A percentile compares a stretch with the other conserved stretches of the same genome.
Evolutionary conservation across 1,284 basidiomycete species (phyloP).

Genomic region (Mrakiaceae sp.): DNA sequence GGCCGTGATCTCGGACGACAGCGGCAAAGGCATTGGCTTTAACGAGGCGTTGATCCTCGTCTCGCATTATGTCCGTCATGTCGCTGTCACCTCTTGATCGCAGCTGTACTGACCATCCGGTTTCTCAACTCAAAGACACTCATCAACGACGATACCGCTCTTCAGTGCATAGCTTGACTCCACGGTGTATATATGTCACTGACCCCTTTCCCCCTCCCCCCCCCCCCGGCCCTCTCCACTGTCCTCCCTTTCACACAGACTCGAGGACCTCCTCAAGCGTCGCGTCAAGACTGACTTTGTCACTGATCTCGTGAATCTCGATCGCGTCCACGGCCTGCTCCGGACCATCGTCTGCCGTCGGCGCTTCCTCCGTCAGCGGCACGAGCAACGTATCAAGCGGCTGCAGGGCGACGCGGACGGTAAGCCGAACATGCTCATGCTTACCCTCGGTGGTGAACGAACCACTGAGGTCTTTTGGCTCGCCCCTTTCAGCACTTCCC

Average conservation of each 20-base stretch:
- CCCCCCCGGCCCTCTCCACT: too few relatives aligned
- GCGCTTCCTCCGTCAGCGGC: conserved; percentile 42
- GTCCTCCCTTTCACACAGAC: conserved; percentile 36
- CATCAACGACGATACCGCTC: conserved; percentile 74
- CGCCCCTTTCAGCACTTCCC: not conserved
- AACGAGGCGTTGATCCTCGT: conserved; percentile 79
- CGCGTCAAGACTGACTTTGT: conserved; percentile 68
- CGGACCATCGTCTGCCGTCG: conserved; percentile 62
- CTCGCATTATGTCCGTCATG: conserved; percentile 56
- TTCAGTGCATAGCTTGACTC: conserved; percentile 45
- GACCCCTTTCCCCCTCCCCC: not conserved
- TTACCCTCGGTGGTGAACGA: too few relatives aligned
- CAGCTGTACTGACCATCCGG: not conserved
- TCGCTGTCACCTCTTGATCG: not conserved
- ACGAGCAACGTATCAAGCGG: not conserved
- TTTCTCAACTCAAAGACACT: conserved; percentile 37
- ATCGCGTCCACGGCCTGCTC: conserved; percentile 66
- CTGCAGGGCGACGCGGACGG: not conserved
- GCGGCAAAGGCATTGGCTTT: conserved; percentile 75
- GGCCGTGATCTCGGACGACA: conserved; percentile 60
- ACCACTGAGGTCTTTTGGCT: not conserved
- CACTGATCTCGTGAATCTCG: conserved; percentile 67
- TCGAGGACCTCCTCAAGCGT: conserved; percentile 67
- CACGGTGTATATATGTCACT: not conserved
- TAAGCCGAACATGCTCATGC: not conserved